A percentile compares a stretch with the other conserved stretches of the same genome.
These are phyloP conservation scores for Pseudonitzschia delicatissima DNA, from an alignment of 108 stramenopile genomes.

Conservation along the genomic window DNA sequence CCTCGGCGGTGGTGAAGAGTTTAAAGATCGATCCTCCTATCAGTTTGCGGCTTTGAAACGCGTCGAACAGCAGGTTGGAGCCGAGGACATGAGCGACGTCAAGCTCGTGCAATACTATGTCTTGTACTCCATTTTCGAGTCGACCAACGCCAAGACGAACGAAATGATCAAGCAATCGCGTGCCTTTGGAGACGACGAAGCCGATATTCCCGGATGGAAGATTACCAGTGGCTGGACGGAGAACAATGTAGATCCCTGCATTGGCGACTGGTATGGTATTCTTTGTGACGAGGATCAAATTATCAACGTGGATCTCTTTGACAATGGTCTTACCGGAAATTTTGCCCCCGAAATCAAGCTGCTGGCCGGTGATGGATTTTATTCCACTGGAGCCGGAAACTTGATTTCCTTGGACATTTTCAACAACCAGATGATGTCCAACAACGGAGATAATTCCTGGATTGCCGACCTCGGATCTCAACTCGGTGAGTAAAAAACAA, in stretches of 20 bases:
- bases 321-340: constrained; percentile 35
- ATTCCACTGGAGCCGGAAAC: constrained; percentile 30
- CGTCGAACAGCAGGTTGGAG: constrained; percentile 16
- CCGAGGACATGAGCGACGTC: constrained; percentile 8
- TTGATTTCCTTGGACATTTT: constrained; percentile 18
- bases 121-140: constrained; percentile 21
- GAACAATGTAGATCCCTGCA: constrained; percentile 28
- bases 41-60: constrained; percentile 29
- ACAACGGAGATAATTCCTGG: constrained; percentile 32
- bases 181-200: constrained; percentile 4
- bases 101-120: constrained; percentile 31
- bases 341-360: constrained; percentile 30
- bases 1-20: constrained; percentile 22
- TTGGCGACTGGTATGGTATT: constrained; percentile 31
- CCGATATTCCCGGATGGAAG: constrained; percentile 24
- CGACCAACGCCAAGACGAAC: constrained; percentile 22
- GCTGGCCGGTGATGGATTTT: constrained; percentile 24
- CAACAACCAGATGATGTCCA: constrained; percentile 28
- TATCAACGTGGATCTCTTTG: constrained; percentile 20
- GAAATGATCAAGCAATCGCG: neutral
- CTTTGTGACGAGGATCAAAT: constrained; percentile 23
- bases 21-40: constrained; percentile 30
- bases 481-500: constrained; percentile 17
- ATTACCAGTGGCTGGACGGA: constrained; percentile 7
- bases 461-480: constrained; percentile 21